A percentile compares a stretch with the other conserved stretches of the same genome.
phyloP scores from a whole-genome alignment of 2,329 filamentous ascomycete species.

The Truncatella angustata region DNA sequence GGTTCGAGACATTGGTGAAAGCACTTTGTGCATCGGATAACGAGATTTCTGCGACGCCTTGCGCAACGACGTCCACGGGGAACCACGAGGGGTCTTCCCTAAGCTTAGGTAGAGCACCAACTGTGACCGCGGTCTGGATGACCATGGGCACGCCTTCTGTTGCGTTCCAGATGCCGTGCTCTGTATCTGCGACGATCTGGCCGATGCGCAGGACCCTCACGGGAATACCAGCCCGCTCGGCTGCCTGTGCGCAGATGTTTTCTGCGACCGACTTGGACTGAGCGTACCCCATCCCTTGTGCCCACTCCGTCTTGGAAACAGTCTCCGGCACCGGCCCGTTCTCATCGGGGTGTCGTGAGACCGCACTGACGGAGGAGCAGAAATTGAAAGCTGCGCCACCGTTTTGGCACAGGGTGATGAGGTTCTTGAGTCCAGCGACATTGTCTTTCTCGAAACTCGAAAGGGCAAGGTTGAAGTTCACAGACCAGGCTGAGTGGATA shows the following conservation, averaged over 20 bases:
- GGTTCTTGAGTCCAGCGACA: conserved; percentile 41
- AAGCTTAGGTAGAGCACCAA: conserved; percentile 43
- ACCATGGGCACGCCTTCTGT: conserved; percentile 53
- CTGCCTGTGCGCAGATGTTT: conserved; percentile 34
- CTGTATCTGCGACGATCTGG: conserved; percentile 48
- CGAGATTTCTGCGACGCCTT: conserved; percentile 37
- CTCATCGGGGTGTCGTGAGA: conserved; percentile 28
- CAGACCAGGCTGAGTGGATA: conserved; percentile 53
- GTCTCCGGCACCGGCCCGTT: conserved; percentile 31
- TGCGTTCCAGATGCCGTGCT: conserved; percentile 48
- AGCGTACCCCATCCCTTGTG: conserved; percentile 41
- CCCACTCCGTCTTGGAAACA: conserved; percentile 32
- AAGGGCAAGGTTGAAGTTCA: conserved; percentile 55
- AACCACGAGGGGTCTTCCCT: conserved; percentile 44
- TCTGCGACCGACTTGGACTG: conserved; percentile 41
- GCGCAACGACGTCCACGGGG: conserved; percentile 43
- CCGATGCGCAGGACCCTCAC: conserved; percentile 44
- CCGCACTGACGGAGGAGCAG: conserved; percentile 48
- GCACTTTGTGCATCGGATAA: conserved; percentile 27
- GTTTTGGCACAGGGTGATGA: conserved; percentile 35
- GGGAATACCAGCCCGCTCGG: conserved; percentile 25
- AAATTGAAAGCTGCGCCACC: conserved; percentile 38
- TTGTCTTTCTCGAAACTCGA: conserved; percentile 47
- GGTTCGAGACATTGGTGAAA: conserved; percentile 48
- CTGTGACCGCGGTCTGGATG: conserved; percentile 41